Base-by-base conservation (phyloP, 106 monocot genomes). In the Dioscorea alata region DNA sequence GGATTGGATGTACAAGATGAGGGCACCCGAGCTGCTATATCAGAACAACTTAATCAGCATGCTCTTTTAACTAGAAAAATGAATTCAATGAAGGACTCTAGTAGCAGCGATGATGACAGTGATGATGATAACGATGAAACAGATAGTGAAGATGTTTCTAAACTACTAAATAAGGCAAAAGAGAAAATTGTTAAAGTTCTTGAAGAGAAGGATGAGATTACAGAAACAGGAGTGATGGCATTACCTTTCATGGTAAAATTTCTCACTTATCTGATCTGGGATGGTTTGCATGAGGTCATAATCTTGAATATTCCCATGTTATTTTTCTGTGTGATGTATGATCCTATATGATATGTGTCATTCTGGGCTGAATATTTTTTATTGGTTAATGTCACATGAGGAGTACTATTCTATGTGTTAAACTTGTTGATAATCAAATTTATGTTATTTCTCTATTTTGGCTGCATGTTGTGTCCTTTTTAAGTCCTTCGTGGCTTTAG, bases 191-290 rank as follows among this genome's bases (percentile, higher is more conserved):
- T 72, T 19, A 78, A 83, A 50, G 60, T 79, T 67, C 72, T 93
- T 52, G 90, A 85, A 57, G 90, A 88, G 23, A 89, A 82, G 49
- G 83, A 88, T 61, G 87, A 83, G 57, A 71, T 74, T 10, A 85
- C 85, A 7, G 87, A 81, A 68, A 72, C 80, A 52, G 99, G 99
- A 57, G 68, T 93, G 12, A 65, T 99, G 60, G 72, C 87, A 24
- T 75, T 99, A 79, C 93, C 99, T 71, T 99, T 99, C 62, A 90
- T 99, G 99, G 99, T 99, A 81, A 65, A 74, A 33, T 69, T 75
- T 64, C 53, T 42, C 42, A 6, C 42, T 42, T 42, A 42, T 42
- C 42, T 42, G 42, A 42, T 42, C 5, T 8, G 42, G 6, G 1
- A 42, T 42, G 42, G 10, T 6, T 42, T 10, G 0, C 6, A 3